phyloP scores from a whole-genome alignment of 768 basidiomycete genomes.

The Macrolepiota albuminosa region DNA sequence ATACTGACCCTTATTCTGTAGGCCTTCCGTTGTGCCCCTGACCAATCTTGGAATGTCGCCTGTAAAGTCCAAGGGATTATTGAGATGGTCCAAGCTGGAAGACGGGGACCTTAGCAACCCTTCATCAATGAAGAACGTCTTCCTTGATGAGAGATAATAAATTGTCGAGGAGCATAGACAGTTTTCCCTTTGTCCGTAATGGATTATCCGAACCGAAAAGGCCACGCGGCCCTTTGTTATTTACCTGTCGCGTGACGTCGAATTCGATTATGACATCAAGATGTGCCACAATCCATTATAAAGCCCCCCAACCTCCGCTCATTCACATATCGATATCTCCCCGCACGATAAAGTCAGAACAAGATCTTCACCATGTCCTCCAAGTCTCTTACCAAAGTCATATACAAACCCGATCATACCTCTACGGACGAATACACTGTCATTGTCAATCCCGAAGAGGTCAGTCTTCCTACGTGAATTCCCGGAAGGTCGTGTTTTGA shows the following conservation, averaged over 20 bases:
- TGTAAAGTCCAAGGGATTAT: background rate
- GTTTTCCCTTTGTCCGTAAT: background rate
- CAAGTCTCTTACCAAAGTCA: conserved; percentile 57
- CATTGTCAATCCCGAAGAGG: conserved; percentile 64
- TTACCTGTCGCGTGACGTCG: conserved; percentile 26
- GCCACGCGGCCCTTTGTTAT: conserved; percentile 8
- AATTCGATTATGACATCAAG: conserved; percentile 19
- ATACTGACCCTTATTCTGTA: conserved; percentile 10
- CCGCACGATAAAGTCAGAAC: conserved; percentile 10
- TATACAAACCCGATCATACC: conserved; percentile 75
- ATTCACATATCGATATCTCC: background rate
- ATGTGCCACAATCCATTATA: conserved; percentile 13
- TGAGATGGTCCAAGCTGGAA: conserved; percentile 14
- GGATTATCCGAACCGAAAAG: background rate
- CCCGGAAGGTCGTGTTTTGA: conserved; percentile 10
- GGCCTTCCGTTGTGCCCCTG: conserved; percentile 39
- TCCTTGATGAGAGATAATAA: background rate
- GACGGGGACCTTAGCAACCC: background rate
- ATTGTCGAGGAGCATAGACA: background rate
- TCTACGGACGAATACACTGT: conserved; percentile 70
- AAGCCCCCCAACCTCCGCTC: conserved; percentile 4
- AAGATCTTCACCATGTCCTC: conserved; percentile 29
- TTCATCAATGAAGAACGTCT: background rate
- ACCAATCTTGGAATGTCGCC: conserved; percentile 18
- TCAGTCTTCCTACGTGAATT: conserved; percentile 25